Percentiles rank a stretch among this genome's conserved stretches.
Evolutionary conservation across 805 yeast species (phyloP).

Genomic region (Kluyveromyces aestuarii): DNA sequence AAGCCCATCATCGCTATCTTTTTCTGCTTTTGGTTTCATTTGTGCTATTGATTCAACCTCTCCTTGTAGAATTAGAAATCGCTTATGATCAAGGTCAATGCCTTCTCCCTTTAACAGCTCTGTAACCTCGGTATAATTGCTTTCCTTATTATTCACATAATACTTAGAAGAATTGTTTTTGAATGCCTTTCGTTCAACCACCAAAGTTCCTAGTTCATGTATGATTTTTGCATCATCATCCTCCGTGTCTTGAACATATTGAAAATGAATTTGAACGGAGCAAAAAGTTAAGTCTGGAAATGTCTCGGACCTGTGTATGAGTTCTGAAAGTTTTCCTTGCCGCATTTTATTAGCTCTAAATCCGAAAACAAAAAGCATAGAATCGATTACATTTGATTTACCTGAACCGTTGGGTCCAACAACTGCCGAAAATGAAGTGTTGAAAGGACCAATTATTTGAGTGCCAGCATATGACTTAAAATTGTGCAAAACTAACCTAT

Average conservation of each 20-base stretch:
- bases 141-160: constrained; percentile 57
- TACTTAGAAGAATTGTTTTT: constrained; percentile 72
- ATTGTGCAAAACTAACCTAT: constrained; percentile 63
- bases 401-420: constrained; percentile 99
- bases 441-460: constrained; percentile 91
- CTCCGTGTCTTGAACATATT: constrained; percentile 54
- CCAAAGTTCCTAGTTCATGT: constrained; percentile 46
- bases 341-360: constrained; percentile 95
- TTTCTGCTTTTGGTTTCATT: constrained; percentile 96
- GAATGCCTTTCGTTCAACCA: constrained; percentile 74
- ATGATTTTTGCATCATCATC: constrained; percentile 37
- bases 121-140: constrained; percentile 75
- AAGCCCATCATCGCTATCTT: constrained; percentile 85
- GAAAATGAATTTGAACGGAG: constrained; percentile 85
- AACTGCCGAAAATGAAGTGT: constrained; percentile 88
- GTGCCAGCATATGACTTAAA: constrained; percentile 94
- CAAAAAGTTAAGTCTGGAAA: constrained; percentile 62
- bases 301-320: constrained; percentile 83
- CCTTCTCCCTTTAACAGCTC: constrained; percentile 67
- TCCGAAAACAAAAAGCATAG: constrained; percentile 93
- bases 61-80: constrained; percentile 92
- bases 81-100: constrained; percentile 87
- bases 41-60: constrained; percentile 98
- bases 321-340: constrained; percentile 84
- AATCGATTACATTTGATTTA: constrained; percentile 94